These are phyloP conservation scores for Luvunga scandens DNA, from an alignment of 345 rosid species.

Conservation along the genomic window DNA sequence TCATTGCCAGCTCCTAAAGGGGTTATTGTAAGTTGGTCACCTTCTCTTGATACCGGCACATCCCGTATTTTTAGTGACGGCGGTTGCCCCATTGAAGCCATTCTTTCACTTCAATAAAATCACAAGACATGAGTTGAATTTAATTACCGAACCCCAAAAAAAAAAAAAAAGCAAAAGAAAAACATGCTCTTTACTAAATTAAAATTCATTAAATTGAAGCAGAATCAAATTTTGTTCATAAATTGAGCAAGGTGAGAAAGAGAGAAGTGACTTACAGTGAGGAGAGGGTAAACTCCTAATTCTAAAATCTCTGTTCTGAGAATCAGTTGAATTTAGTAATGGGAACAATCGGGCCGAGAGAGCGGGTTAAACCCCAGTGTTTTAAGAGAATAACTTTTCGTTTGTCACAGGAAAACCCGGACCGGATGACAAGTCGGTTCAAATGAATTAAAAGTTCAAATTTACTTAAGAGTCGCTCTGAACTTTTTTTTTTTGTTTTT, in stretches of 20 bases:
- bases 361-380: too few relatives aligned
- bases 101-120: neutral
- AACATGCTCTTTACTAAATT: neutral
- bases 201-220: neutral
- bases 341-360: too few relatives aligned
- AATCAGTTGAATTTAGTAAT: too few relatives aligned
- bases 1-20: conserved; percentile 94
- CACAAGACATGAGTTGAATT: neutral
- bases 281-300: neutral
- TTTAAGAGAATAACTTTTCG: too few relatives aligned
- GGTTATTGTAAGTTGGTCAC: conserved; percentile 69
- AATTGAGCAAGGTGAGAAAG: neutral
- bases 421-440: too few relatives aligned
- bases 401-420: too few relatives aligned
- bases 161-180: neutral
- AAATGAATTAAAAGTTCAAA: too few relatives aligned
- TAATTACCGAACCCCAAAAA: neutral
- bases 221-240: neutral
- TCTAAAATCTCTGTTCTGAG: too few relatives aligned
- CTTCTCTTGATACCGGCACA: conserved; percentile 55
- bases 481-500: too few relatives aligned
- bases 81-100: conserved; percentile 56
- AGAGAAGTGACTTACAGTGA: neutral
- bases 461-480: too few relatives aligned
- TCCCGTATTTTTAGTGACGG: conserved; percentile 65